Base-by-base conservation (phyloP, 2,329 filamentous ascomycete genomes). In the Microcyclosporella mali region DNA sequence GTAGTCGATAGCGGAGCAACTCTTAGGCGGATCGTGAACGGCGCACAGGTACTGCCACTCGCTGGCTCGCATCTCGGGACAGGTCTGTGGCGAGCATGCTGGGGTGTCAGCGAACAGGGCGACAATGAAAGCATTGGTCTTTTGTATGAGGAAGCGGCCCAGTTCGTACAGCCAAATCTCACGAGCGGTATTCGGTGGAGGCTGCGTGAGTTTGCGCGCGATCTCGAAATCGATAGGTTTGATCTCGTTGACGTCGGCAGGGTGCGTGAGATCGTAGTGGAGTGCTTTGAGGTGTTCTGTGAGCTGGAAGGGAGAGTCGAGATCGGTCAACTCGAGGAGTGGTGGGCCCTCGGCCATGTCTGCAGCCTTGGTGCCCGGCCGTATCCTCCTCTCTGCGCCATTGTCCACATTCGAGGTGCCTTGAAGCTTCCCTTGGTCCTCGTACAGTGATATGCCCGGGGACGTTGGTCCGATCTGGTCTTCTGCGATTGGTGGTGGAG, bases 31-130 rank as follows among this genome's bases (percentile, higher is more conserved):
- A 62, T 97, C 90, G 64, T 98, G 92, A 2, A 97, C 92, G 38
- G 92, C 92, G 70, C 92, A 98, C 36, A 98, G 79, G 61, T 97
- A 98, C 69, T 98, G 92, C 92, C 92, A 98, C 71, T 98, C 90
- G 21, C 86, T 92, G 2, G 92, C 92, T 61, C 92, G 88, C 92
- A 98, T 98, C 69, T 98, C 92, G 25, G 89, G 88, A 60, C 92
- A 98, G 1, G 92, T 95, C 51, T 76, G 74, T 11, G 85, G 79
- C 46, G 88, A 95, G 70, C 92, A 98, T 2, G 90, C 84, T 6
- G 90, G 90, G 33, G 75, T 77, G 66, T 97, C 92, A 62, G 88
- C 86, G 57, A 98, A 88, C 59, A 98, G 90, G 51, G 87, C 88
- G 46, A 95, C 82, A 53, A 97, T 86, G 43, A 98, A 78, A 50